Base-by-base conservation (phyloP, 805 yeast species). In the Ogataea pignaliae region DNA sequence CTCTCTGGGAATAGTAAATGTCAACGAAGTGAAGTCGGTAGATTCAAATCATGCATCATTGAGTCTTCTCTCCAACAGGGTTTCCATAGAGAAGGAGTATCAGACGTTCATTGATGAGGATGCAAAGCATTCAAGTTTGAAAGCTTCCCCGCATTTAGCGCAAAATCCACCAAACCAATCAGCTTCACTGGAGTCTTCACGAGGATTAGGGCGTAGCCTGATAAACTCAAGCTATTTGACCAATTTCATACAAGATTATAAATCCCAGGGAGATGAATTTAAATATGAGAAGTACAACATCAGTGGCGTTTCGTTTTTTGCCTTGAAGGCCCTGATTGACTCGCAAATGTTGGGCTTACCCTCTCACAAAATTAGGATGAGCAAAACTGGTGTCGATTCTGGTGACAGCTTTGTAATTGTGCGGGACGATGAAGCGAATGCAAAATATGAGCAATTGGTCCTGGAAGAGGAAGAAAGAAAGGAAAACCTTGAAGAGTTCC, bases 391-490 rank as follows among this genome's bases (percentile, higher is more conserved):
- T 12, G 11, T 33, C 4, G 44, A 34, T 17, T 3, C 36, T 16
- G 55, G 53, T 18, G 63, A 59, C 33, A 51, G 54, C 33, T 48
- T 60, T n/a, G 44, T 56, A 7, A 47, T 57, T 28, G 59, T 57
- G 12, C 51, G 47, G 12, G 56, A 51, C 17, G 53, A 56, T 36
- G 52, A 55, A 7, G 26, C 26, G 7, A 21, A 21, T 21, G 26
- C 26, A 4, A 21, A 21, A 21, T 21, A 21, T 7, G 26, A 21
- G 26, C 26, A 21, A 21, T 21, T 7, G 7, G 7, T 21, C 48
- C 44, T 48, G 1, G 32, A 37, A 10, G 53, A 46, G 12, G 44
- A 36, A 21, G 48, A 43, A 13, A 36, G 38, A 17, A 26, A 29
- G 26, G 45, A 28, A 11, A 32, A 17, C 10, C 30, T 15, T 21